phyloP scores from a whole-genome alignment of 768 basidiomycete species.

The Trametes coccinea region DNA sequence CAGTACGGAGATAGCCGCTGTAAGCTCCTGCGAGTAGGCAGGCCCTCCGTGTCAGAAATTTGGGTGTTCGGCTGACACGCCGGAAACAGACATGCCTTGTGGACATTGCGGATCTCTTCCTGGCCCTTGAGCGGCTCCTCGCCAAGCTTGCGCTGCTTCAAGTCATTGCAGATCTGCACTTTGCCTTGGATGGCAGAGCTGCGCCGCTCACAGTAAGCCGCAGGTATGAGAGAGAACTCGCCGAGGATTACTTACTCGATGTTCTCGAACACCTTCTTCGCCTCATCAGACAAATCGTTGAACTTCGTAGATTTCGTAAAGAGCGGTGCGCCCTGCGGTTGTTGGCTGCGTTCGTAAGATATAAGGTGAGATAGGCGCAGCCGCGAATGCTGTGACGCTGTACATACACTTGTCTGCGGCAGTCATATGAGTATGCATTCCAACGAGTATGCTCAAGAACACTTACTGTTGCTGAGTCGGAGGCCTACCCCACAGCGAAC shows the following conservation, averaged over 20 bases:
- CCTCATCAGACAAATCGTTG: conserved; percentile 75
- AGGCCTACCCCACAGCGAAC: conserved; percentile 22
- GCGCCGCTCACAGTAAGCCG: conserved; percentile 10
- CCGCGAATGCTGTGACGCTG: no score
- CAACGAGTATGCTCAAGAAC: no score
- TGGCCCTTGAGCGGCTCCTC: conserved; percentile 74
- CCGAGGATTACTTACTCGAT: conserved; percentile 58
- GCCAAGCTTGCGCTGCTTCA: conserved; percentile 74
- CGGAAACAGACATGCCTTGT: conserved; percentile 49
- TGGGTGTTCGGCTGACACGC: neutral
- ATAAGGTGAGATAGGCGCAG: no score
- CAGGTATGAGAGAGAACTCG: neutral
- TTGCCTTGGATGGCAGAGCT: conserved; percentile 49
- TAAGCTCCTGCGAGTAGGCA: conserved; percentile 53
- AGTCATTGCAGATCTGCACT: conserved; percentile 76
- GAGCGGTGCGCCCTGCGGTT: conserved; percentile 34
- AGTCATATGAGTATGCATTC: neutral
- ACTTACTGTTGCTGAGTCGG: conserved; percentile 27
- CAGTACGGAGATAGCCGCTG: conserved; percentile 59
- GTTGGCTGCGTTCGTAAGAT: neutral
- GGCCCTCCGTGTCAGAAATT: neutral
- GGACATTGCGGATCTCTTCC: conserved; percentile 63
- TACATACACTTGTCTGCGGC: neutral
- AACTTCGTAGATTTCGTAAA: conserved; percentile 70
- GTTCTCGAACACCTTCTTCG: conserved; percentile 62